A percentile compares a stretch with the other conserved stretches of the same genome.
Conservation (phyloP, 805 yeast genomes). For the Candida multigemmis region DNA sequence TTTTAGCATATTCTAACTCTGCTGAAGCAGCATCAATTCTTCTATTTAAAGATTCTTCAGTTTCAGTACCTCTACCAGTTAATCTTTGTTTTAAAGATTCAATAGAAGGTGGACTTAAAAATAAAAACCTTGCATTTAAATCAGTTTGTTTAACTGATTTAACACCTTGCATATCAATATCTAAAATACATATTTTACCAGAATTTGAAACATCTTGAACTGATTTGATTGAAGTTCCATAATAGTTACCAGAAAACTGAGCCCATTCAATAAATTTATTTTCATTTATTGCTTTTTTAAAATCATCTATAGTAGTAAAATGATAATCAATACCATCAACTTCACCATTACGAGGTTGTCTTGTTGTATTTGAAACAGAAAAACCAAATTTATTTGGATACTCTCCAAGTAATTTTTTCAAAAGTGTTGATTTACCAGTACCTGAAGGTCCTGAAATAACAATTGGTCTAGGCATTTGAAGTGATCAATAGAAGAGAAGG, state of each 20-base stretch:
- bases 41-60: slow-evolving; percentile 72
- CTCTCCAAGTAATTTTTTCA: slow-evolving; percentile 84
- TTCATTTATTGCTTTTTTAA: slow-evolving; percentile 65
- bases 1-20: slow-evolving; percentile 80
- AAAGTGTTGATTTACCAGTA: slow-evolving; percentile 89
- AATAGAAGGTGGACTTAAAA: slow-evolving; percentile 87
- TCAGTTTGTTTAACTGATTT: slow-evolving; percentile 77
- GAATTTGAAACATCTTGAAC: slow-evolving; percentile 61
- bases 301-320: slow-evolving; percentile 71
- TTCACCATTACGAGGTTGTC: slow-evolving; percentile 90
- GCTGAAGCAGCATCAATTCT: slow-evolving; percentile 81
- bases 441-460: slow-evolving; percentile 97
- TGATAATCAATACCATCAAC: slow-evolving; percentile 83
- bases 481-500: not conserved
- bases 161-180: slow-evolving; percentile 99
- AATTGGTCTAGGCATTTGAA: slow-evolving; percentile 60
- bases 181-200: slow-evolving; percentile 80
- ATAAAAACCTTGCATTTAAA: slow-evolving; percentile 77
- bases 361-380: slow-evolving; percentile 88
- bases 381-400: slow-evolving; percentile 88
- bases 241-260: slow-evolving; percentile 93
- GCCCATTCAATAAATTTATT: slow-evolving; percentile 94
- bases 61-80: slow-evolving; percentile 90
- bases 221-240: slow-evolving; percentile 86
- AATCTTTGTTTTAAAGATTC: slow-evolving; percentile 71